phyloP scores from a whole-genome alignment of 2,329 filamentous ascomycete genomes.

The Saccharata proteae region DNA sequence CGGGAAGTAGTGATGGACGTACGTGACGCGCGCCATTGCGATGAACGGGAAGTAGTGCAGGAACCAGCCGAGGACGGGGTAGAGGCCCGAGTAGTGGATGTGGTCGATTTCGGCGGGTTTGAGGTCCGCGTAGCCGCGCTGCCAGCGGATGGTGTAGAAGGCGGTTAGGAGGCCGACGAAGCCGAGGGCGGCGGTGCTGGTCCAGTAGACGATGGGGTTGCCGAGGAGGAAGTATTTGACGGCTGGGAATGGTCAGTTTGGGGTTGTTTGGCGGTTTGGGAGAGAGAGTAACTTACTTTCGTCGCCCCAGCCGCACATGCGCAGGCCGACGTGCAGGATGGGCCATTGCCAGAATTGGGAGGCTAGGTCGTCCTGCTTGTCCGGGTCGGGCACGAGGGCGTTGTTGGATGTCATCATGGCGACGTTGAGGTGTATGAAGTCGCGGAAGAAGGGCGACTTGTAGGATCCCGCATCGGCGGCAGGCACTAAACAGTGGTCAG shows the following conservation, averaged over 20 bases:
- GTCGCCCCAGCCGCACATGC: conserved; percentile 98
- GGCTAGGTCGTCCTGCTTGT: conserved; percentile 97
- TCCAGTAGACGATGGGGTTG: conserved; percentile 95
- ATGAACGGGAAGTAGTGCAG: conserved; percentile 93
- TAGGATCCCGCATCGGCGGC: conserved; percentile 81
- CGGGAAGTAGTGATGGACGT: conserved; percentile 98
- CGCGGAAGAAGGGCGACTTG: conserved; percentile 92
- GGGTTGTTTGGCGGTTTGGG: neutral
- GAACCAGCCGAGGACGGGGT: conserved; percentile 88
- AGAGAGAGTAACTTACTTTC: conserved; percentile 42
- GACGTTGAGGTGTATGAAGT: conserved; percentile 96
- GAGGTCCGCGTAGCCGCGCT: conserved; percentile 82
- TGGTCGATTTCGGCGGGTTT: conserved; percentile 72
- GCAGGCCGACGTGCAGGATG: conserved; percentile 82
- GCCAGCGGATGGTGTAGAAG: conserved; percentile 91
- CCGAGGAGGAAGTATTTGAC: conserved; percentile 97
- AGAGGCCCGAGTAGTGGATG: conserved; percentile 86
- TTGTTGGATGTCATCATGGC: conserved; percentile 99
- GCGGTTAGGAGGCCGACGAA: conserved; percentile 58
- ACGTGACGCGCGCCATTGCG: conserved; percentile 96
- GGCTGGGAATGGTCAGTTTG: neutral
- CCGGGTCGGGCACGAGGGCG: conserved; percentile 88
- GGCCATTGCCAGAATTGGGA: conserved; percentile 99
- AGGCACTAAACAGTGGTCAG: conserved; percentile 59
- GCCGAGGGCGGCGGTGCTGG: conserved; percentile 66